Evolutionary conservation across 2,329 filamentous ascomycete species (phyloP).

Genomic region (Pseudogymnoascus sp.): DNA sequence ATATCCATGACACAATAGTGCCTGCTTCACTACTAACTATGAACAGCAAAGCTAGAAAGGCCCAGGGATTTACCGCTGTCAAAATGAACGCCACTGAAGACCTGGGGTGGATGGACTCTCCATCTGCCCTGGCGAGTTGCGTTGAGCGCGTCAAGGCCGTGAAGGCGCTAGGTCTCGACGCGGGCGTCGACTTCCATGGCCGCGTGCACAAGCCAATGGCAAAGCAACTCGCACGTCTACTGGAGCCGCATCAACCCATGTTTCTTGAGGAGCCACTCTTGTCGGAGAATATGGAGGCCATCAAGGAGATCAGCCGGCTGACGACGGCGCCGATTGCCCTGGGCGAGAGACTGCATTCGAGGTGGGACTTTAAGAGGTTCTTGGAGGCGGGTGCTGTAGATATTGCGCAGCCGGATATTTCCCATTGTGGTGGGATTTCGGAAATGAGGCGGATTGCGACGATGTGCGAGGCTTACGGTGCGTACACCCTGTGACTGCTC

Average conservation of each 20-base stretch:
- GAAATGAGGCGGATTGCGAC: constrained; percentile 61
- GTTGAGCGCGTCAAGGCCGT: constrained; percentile 63
- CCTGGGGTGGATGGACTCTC: constrained; percentile 68
- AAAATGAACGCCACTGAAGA: constrained; percentile 80
- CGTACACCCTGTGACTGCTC: background rate
- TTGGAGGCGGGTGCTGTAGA: constrained; percentile 62
- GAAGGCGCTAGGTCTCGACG: constrained; percentile 62
- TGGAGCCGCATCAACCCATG: constrained; percentile 62
- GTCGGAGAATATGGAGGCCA: constrained; percentile 58
- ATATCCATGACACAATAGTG: background rate
- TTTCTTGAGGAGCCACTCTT: constrained; percentile 71
- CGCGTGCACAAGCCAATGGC: constrained; percentile 74
- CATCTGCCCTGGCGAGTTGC: constrained; percentile 51
- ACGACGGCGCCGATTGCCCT: constrained; percentile 61
- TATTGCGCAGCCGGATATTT: constrained; percentile 65
- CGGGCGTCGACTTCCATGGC: constrained; percentile 71
- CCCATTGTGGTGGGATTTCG: constrained; percentile 64
- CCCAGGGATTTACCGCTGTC: constrained; percentile 57
- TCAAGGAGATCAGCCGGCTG: constrained; percentile 50
- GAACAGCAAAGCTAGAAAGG: constrained; percentile 44
- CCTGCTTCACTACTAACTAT: constrained; percentile 11
- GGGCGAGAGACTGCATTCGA: constrained; percentile 62
- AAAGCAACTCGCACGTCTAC: constrained; percentile 60
- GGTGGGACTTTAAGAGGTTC: constrained; percentile 69
- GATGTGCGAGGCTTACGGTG: constrained; percentile 67